A percentile compares a stretch with the other conserved stretches of the same genome.
Evolutionary conservation across 352 stramenopile species (phyloP).

Genomic region (Halophytophthora batemanensis): DNA sequence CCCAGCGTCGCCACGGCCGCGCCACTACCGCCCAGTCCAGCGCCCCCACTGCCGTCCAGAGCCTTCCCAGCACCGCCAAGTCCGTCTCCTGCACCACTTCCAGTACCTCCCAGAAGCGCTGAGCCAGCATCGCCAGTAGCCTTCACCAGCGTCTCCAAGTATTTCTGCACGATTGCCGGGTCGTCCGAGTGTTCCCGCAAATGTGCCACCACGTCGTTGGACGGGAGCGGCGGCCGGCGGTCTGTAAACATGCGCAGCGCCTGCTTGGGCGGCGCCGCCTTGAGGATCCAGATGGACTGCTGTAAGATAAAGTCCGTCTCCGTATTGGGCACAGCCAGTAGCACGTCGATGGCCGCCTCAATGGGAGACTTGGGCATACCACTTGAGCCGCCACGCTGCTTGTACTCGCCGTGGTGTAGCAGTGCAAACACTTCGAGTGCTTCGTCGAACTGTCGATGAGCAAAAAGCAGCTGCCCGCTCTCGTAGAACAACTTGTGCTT

Average conservation of each 20-base stretch:
- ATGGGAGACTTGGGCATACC: slow-evolving; percentile 85
- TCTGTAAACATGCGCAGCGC: slow-evolving; percentile 84
- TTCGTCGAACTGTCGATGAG: slow-evolving; percentile 65
- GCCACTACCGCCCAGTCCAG: slow-evolving; percentile 9
- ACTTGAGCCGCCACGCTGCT: slow-evolving; percentile 59
- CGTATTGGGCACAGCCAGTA: slow-evolving; percentile 71
- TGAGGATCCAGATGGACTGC: slow-evolving; percentile 85
- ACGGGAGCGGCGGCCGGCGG: slow-evolving; percentile 53
- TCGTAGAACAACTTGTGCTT: slow-evolving; percentile 85
- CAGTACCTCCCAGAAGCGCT: slow-evolving; percentile 3
- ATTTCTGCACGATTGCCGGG: slow-evolving; percentile 70
- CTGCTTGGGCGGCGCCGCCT: slow-evolving; percentile 67
- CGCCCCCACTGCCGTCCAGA: slow-evolving; percentile 22
- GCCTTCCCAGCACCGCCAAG: slow-evolving; percentile 3
- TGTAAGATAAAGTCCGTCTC: slow-evolving; percentile 88
- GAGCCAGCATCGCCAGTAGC: slow-evolving; percentile 25
- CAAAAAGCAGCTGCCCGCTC: slow-evolving; percentile 59
- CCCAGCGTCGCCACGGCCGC: slow-evolving; percentile 27
- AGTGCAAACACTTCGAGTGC: slow-evolving; percentile 82
- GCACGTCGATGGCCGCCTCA: slow-evolving; percentile 86
- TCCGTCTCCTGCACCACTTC: slow-evolving; percentile 2
- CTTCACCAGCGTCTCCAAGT: slow-evolving; percentile 81
- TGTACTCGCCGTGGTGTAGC: slow-evolving; percentile 75
- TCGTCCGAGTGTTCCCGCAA: slow-evolving; percentile 75
- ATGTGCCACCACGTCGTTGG: slow-evolving; percentile 79